A percentile compares a stretch with the other conserved stretches of the same genome.
Evolutionary conservation across 495 filamentous ascomycete genomes (phyloP).

Genomic region (Aspergillus biplanus): DNA sequence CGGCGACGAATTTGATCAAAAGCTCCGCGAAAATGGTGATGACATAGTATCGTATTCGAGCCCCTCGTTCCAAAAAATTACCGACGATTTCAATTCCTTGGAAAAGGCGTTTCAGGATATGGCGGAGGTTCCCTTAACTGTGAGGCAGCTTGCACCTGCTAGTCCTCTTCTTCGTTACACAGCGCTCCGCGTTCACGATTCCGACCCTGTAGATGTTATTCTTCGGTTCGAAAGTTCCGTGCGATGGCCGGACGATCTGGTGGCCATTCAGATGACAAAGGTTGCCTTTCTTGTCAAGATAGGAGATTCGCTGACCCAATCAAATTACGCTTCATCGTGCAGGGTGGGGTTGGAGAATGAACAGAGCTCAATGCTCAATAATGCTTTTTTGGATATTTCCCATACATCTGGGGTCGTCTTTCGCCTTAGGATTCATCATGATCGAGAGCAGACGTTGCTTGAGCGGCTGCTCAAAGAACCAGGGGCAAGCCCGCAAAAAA

Average conservation of each 20-base stretch:
- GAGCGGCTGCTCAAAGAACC: conserved; percentile 78
- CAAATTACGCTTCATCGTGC: conserved; percentile 53
- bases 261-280: conserved; percentile 91
- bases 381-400: conserved; percentile 79
- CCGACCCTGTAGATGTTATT: conserved; percentile 63
- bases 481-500: conserved; percentile 56
- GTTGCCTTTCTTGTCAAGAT: conserved; percentile 88
- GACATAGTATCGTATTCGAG: conserved; percentile 40
- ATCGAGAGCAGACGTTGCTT: conserved; percentile 81
- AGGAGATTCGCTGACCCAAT: conserved; percentile 66
- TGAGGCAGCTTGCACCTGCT: conserved; percentile 75
- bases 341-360: conserved; percentile 82
- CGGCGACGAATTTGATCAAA: conserved; percentile 62
- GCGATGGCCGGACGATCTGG: conserved; percentile 90
- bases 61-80: conserved; percentile 58
- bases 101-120: conserved; percentile 74
- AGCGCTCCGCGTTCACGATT: conserved; percentile 52
- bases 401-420: conserved; percentile 68
- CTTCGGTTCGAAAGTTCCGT: conserved; percentile 92
- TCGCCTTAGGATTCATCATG: conserved; percentile 65
- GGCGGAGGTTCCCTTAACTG: conserved; percentile 77
- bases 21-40: conserved; percentile 52
- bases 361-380: conserved; percentile 66
- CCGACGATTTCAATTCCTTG: conserved; percentile 67
- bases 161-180: conserved; percentile 74